These are phyloP conservation scores for Gamsiella multidivaricata DNA, from an alignment of 192 early-diverging fungal genomes.

Conservation along the genomic window DNA sequence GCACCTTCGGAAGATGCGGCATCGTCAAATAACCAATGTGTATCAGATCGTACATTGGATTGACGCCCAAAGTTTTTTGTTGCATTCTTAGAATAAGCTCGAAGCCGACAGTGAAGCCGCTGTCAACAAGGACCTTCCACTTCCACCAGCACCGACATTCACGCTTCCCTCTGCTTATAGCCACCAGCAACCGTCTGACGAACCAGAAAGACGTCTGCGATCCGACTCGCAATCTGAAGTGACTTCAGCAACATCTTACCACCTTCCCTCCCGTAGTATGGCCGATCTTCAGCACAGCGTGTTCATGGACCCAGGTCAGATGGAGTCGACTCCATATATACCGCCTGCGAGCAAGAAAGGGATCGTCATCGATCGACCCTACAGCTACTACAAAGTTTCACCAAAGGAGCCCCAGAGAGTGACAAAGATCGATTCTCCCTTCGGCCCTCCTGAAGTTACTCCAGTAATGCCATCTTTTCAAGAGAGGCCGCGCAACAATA, in stretches of 20 bases:
- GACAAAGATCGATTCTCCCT: conserved; percentile 37
- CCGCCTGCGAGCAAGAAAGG: conserved; percentile 33
- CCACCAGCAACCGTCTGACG: neutral
- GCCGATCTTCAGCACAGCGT: no score
- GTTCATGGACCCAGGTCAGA: no score
- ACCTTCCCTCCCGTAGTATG: no score
- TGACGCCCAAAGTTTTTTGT: neutral
- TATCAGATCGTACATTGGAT: no score
- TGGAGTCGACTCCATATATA: conserved; percentile 4
- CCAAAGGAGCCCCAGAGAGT: conserved; percentile 38
- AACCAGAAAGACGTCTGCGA: no score
- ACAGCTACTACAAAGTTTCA: conserved; percentile 44
- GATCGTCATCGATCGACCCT: conserved; percentile 35
- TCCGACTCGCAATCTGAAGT: no score
- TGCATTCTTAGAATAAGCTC: neutral
- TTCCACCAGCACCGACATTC: neutral
- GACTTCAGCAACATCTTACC: no score
- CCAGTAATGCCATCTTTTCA: neutral
- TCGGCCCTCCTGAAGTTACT: conserved; percentile 19
- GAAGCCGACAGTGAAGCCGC: neutral
- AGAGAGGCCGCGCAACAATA: neutral
- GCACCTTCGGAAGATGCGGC: no score
- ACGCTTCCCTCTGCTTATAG: neutral
- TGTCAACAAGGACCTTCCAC: neutral
- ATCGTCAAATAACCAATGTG: no score